A percentile compares a stretch with the other conserved stretches of the same genome.
Conservation (phyloP, 1,284 basidiomycete genomes). For the Trametes sp. region DNA sequence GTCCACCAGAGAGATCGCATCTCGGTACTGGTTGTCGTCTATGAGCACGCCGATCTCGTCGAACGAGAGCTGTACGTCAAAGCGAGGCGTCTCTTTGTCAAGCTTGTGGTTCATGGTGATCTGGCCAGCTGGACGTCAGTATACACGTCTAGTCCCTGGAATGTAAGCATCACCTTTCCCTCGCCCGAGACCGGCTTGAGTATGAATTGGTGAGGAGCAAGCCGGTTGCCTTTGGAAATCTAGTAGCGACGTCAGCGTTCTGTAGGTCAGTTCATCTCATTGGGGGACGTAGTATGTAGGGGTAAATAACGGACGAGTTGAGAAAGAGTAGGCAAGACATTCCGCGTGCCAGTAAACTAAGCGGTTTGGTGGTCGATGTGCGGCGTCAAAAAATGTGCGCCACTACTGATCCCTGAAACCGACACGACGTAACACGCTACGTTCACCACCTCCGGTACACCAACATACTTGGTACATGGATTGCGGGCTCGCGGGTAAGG, state of each 20-base stretch:
- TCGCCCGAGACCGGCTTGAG: constrained; percentile 97
- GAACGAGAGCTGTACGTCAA: constrained; percentile 91
- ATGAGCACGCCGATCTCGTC: constrained; percentile 94
- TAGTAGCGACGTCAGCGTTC: constrained; percentile 38
- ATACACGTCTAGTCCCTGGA: background rate
- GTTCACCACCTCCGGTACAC: too few species aligned
- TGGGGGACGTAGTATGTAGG: too few species aligned
- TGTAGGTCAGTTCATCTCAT: background rate
- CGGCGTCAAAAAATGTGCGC: too few species aligned
- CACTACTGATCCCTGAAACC: too few species aligned
- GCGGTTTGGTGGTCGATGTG: too few species aligned
- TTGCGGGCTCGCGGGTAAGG: too few species aligned
- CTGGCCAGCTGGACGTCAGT: constrained; percentile 45
- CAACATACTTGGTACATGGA: too few species aligned
- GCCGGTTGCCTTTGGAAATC: constrained; percentile 70
- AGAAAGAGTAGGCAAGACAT: too few species aligned
- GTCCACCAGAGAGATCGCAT: constrained; percentile 92
- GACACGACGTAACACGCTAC: too few species aligned
- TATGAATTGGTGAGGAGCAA: constrained; percentile 88
- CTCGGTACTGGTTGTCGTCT: constrained; percentile 96
- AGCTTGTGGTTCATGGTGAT: constrained; percentile 86
- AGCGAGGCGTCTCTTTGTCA: constrained; percentile 79
- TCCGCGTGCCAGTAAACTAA: too few species aligned
- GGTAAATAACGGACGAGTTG: too few species aligned
- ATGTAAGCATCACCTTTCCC: constrained; percentile 69